Evolutionary conservation across 2,329 filamentous ascomycete species (phyloP).

Genomic region (Nothopassalora personata): DNA sequence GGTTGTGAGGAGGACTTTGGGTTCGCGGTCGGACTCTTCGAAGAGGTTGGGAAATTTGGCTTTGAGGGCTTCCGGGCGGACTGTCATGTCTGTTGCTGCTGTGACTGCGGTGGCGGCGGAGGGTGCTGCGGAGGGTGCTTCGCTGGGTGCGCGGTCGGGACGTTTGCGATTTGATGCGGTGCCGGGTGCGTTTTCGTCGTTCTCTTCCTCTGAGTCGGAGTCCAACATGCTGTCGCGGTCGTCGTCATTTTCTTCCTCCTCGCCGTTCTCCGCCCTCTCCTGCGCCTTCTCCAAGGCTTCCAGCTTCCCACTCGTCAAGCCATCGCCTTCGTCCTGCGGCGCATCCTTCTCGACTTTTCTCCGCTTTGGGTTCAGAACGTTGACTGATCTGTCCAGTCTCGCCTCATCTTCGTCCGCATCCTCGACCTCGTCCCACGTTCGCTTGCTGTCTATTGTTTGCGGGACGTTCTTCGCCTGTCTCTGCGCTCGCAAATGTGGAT

Average conservation of each 20-base stretch:
- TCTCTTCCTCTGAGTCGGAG: slow-evolving; percentile 43
- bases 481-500: slow-evolving; percentile 68
- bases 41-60: slow-evolving; percentile 59
- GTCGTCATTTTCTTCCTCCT: slow-evolving; percentile 44
- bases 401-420: slow-evolving; percentile 38
- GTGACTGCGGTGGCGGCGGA: slow-evolving; percentile 30
- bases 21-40: slow-evolving; percentile 48
- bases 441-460: slow-evolving; percentile 76
- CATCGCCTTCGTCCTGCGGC: slow-evolving; percentile 11
- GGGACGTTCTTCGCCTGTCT: slow-evolving; percentile 75
- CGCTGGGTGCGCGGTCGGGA: slow-evolving; percentile 30
- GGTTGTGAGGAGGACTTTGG: slow-evolving; percentile 90
- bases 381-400: slow-evolving; percentile 39
- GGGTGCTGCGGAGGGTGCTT: slow-evolving; percentile 43
- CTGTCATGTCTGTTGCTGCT: slow-evolving; percentile 53
- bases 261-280: slow-evolving; percentile 10
- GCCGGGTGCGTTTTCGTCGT: slow-evolving; percentile 35
- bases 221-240: slow-evolving; percentile 77
- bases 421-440: slow-evolving; percentile 68
- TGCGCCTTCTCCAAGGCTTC: slow-evolving; percentile 13
- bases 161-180: slow-evolving; percentile 19
- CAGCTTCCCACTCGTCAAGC: slow-evolving; percentile 10
- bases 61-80: slow-evolving; percentile 56
- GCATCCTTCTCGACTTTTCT: slow-evolving; percentile 35
- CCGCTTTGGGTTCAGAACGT: slow-evolving; percentile 44